phyloP scores from a whole-genome alignment of 192 early-diverging fungal genomes.

The Coemansia sp. region DNA sequence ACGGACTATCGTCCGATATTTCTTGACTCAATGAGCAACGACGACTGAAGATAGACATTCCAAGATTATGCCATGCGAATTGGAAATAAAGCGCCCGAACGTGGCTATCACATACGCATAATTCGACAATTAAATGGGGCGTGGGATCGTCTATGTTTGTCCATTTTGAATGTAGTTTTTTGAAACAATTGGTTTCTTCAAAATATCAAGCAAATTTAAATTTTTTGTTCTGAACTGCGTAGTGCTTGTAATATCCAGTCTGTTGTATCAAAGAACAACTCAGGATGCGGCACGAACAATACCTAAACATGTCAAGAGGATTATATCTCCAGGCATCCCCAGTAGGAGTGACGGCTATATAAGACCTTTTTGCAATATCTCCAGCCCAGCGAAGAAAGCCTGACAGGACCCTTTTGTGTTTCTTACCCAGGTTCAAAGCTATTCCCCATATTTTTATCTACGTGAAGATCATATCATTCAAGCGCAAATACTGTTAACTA shows the following conservation, averaged over 20 bases:
- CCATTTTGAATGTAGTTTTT: background rate
- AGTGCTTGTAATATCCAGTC: background rate
- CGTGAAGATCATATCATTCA: background rate
- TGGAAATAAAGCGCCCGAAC: no score
- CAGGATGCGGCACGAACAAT: no score
- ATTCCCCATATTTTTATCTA: no score
- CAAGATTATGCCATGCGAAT: no score
- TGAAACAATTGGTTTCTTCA: background rate
- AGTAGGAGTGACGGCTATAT: background rate
- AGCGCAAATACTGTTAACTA: background rate
- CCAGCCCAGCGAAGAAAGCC: no score
- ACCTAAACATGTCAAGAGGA: no score
- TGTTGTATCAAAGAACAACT: background rate
- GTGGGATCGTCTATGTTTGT: background rate
- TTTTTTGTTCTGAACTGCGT: background rate
- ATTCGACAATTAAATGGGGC: background rate
- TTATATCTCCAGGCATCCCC: no score
- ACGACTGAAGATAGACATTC: no score
- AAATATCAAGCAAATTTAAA: background rate
- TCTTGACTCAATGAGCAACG: no score
- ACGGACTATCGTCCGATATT: background rate
- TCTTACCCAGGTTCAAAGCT: no score
- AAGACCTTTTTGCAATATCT: background rate
- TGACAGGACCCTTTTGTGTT: background rate
- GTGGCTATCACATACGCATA: background rate